Conservation (phyloP, 2,329 filamentous ascomycete species). For the Triangularia verruculosa region DNA sequence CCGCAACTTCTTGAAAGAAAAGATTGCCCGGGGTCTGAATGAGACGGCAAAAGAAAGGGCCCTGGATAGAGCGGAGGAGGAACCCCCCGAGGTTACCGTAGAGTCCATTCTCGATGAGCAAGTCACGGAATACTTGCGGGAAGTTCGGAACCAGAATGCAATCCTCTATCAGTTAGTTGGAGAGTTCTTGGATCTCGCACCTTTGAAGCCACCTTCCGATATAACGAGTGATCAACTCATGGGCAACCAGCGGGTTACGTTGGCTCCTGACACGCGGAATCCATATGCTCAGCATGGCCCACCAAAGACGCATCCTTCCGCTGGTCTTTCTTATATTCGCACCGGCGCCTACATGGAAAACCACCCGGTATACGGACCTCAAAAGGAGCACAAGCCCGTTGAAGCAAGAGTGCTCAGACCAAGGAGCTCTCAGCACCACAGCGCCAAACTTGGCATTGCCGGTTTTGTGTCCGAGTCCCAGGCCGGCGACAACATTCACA, state of each 20-base stretch:
- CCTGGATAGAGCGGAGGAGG: constrained; percentile 36
- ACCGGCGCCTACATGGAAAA: constrained; percentile 55
- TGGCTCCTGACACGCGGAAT: constrained; percentile 29
- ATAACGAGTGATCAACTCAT: background rate
- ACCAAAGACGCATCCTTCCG: constrained; percentile 60
- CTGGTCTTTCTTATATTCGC: constrained; percentile 60
- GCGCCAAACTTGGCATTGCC: constrained; percentile 49
- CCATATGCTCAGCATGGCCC: constrained; percentile 54
- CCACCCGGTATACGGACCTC: constrained; percentile 60
- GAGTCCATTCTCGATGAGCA: constrained; percentile 49
- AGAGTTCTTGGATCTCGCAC: constrained; percentile 61
- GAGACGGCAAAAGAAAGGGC: constrained; percentile 36
- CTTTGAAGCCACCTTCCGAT: constrained; percentile 37
- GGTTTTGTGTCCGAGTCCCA: constrained; percentile 51
- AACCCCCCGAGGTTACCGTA: constrained; percentile 33
- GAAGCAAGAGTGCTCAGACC: constrained; percentile 51
- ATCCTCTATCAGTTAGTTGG: constrained; percentile 54
- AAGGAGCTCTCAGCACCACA: constrained; percentile 25
- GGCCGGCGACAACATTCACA: constrained; percentile 43
- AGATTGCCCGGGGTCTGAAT: constrained; percentile 47
- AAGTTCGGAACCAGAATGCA: constrained; percentile 50
- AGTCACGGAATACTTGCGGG: constrained; percentile 50
- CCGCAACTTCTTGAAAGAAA: constrained; percentile 48
- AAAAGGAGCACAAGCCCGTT: constrained; percentile 47
- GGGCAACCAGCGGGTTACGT: background rate